Percentiles rank a stretch among this genome's conserved stretches.
Conservation (phyloP, 2,329 filamentous ascomycete species). For the Colletotrichum godetiae region DNA sequence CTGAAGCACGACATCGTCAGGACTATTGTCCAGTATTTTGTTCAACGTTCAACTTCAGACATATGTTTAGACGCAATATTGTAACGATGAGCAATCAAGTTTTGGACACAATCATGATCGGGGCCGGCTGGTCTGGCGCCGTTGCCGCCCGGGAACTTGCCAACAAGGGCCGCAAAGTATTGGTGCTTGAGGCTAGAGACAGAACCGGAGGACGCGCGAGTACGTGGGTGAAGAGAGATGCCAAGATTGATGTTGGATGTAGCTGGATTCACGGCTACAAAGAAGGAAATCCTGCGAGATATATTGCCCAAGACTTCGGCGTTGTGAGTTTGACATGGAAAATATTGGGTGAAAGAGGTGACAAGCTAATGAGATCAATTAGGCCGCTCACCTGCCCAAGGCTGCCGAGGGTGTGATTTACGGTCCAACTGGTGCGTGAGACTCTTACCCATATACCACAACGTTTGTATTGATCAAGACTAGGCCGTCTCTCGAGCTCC, state of each 20-base stretch:
- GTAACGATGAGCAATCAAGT: constrained; percentile 16
- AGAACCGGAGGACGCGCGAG: constrained; percentile 34
- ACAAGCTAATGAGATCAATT: constrained; percentile 7
- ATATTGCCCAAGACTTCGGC: constrained; percentile 29
- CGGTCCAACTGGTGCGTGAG: constrained; percentile 20
- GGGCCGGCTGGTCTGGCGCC: constrained; percentile 32
- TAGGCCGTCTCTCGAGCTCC: constrained; percentile 26
- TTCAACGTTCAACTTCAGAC: neutral
- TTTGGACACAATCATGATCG: constrained; percentile 33
- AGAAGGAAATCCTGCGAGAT: constrained; percentile 31
- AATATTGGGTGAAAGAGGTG: neutral
- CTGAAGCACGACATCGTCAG: constrained; percentile 2
- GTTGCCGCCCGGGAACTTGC: constrained; percentile 28
- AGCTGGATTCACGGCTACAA: constrained; percentile 33
- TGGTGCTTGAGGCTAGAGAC: constrained; percentile 33
- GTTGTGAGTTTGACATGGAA: constrained; percentile 14
- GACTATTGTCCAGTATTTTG: neutral
- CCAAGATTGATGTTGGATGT: constrained; percentile 31
- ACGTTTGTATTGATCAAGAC: neutral
- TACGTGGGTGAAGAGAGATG: constrained; percentile 30
- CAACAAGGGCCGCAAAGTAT: constrained; percentile 24
- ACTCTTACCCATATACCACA: too few species aligned
- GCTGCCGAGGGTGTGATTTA: constrained; percentile 31
- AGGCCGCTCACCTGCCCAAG: constrained; percentile 28
- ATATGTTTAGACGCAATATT: constrained; percentile 25